Evolutionary conservation across 1,284 basidiomycete species (phyloP).

Genomic region (Dichomitus squalens): DNA sequence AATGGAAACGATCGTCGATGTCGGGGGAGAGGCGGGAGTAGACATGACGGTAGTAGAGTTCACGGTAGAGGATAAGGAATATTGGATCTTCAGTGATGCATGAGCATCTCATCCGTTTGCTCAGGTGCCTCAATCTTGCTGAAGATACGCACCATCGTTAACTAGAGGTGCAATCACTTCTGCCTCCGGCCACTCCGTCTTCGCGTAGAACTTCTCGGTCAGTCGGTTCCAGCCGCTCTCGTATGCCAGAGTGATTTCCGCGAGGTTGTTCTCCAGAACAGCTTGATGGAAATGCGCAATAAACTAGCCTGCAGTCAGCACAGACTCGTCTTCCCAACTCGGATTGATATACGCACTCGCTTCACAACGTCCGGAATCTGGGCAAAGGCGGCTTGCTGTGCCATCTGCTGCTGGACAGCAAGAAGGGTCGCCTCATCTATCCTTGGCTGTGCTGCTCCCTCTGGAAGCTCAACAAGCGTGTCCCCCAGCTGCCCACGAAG

Average conservation of each 20-base stretch:
- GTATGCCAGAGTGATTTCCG: slow-evolving; percentile 89
- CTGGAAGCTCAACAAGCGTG: background rate
- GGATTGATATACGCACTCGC: slow-evolving; percentile 50
- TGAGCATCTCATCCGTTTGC: background rate
- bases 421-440: slow-evolving; percentile 68
- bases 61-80: slow-evolving; percentile 95
- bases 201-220: slow-evolving; percentile 94
- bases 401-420: slow-evolving; percentile 79
- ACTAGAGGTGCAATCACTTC: slow-evolving; percentile 95
- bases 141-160: slow-evolving; percentile 71
- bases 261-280: slow-evolving; percentile 83
- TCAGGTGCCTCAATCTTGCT: background rate
- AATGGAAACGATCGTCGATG: slow-evolving; percentile 97
- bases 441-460: slow-evolving; percentile 44
- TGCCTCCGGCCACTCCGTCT: slow-evolving; percentile 97
- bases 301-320: slow-evolving; percentile 54
- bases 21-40: slow-evolving; percentile 95
- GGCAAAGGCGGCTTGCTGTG: slow-evolving; percentile 75
- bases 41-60: slow-evolving; percentile 93
- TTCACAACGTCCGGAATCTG: slow-evolving; percentile 83
- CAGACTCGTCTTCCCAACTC: no score
- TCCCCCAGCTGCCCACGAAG: background rate
- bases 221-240: slow-evolving; percentile 97
- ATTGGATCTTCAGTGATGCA: slow-evolving; percentile 67
- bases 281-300: slow-evolving; percentile 91